These are phyloP conservation scores for Paulownia fortunei DNA, from an alignment of 257 asterid genomes.

Conservation along the genomic window DNA sequence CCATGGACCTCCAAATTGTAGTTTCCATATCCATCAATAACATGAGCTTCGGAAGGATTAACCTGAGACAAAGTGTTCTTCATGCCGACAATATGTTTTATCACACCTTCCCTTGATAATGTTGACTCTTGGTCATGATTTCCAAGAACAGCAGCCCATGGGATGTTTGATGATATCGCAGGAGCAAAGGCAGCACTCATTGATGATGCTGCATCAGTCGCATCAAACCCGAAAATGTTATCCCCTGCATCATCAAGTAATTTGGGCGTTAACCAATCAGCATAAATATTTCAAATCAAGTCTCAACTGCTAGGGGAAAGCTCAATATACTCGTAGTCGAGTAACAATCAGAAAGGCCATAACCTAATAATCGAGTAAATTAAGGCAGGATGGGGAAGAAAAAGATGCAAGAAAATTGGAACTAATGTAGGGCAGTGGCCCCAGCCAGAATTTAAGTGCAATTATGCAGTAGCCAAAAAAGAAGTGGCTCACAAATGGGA, in stretches of 20 bases:
- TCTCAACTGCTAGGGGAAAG: not conserved
- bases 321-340: not conserved
- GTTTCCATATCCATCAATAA: slow-evolving; percentile 88
- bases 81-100: slow-evolving; percentile 75
- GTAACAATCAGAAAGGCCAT: not conserved
- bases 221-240: slow-evolving; percentile 80
- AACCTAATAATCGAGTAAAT: not conserved
- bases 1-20: slow-evolving; percentile 90
- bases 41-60: slow-evolving; percentile 60
- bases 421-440: not conserved
- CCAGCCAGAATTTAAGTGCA: not conserved
- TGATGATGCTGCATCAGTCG: slow-evolving; percentile 69
- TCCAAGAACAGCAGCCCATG: slow-evolving; percentile 96
- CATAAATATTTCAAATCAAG: not conserved
- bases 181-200: slow-evolving; percentile 89
- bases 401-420: not conserved
- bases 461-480: not conserved
- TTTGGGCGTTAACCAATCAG: slow-evolving; percentile 1
- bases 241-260: slow-evolving; percentile 65
- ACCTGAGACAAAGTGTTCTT: slow-evolving; percentile 74
- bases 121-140: slow-evolving; percentile 95
- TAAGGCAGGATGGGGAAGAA: not conserved
- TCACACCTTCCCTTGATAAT: slow-evolving; percentile 76
- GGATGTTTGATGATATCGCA: slow-evolving; percentile 69
- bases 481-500: not conserved